A percentile compares a stretch with the other conserved stretches of the same genome.
phyloP scores from a whole-genome alignment of 2,329 filamentous ascomycete genomes.

The Cladosporium sp. region DNA sequence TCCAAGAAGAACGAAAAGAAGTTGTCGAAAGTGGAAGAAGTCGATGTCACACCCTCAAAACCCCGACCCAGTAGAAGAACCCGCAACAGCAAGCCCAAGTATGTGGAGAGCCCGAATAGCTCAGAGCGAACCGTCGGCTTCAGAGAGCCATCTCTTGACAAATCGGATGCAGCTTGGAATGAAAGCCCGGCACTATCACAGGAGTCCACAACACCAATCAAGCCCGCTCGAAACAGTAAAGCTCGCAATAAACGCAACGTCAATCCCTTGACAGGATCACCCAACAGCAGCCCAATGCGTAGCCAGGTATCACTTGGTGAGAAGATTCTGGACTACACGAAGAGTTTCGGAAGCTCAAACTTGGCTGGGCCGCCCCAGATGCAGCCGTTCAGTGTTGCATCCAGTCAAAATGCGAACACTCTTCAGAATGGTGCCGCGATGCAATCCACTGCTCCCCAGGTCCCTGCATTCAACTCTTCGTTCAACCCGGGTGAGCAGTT shows the following conservation, averaged over 20 bases:
- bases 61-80: slow-evolving; percentile 18
- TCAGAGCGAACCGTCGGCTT: not conserved
- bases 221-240: not conserved
- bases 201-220: not conserved
- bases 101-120: slow-evolving; percentile 14
- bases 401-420: no score
- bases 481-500: not conserved
- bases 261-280: not conserved
- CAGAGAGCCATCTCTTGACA: slow-evolving; percentile 12
- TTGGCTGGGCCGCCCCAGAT: no score
- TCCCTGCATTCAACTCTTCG: not conserved
- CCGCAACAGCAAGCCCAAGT: slow-evolving; percentile 15
- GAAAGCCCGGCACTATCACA: not conserved
- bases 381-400: no score
- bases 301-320: not conserved
- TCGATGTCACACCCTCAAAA: not conserved
- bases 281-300: not conserved
- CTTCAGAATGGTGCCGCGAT: no score
- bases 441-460: not conserved
- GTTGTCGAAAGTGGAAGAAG: not conserved
- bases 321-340: not conserved
- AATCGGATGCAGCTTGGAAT: slow-evolving; percentile 12
- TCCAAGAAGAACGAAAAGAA: not conserved
- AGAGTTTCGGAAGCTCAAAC: not conserved
- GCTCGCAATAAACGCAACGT: not conserved